phyloP scores from a whole-genome alignment of 306 rosid genomes.

The Castanea crenata region DNA sequence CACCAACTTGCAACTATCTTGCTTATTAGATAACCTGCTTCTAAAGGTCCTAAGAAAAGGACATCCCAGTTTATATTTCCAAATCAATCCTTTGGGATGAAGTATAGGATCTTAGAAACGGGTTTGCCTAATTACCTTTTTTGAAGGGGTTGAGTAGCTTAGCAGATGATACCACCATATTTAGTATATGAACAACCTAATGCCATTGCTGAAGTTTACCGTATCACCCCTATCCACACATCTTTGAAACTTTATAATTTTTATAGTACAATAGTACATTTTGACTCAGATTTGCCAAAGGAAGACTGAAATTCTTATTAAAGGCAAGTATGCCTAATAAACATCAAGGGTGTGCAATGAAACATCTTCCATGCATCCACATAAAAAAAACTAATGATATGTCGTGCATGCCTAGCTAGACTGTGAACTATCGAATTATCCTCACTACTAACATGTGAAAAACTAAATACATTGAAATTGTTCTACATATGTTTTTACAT shows the following conservation, averaged over 20 bases:
- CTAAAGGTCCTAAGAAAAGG: background rate
- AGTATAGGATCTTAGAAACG: too few relatives aligned
- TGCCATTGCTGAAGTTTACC: background rate
- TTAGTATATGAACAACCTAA: background rate
- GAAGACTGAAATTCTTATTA: too few relatives aligned
- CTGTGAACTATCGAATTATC: too few relatives aligned
- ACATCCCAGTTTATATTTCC: background rate
- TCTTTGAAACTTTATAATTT: background rate
- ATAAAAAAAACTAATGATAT: too few relatives aligned
- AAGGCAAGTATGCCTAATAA: too few relatives aligned
- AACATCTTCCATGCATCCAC: accelerated
- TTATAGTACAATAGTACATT: background rate
- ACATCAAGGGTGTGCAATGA: too few relatives aligned
- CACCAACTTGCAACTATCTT: conserved; percentile 1
- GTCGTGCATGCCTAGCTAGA: accelerated
- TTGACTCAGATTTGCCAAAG: background rate
- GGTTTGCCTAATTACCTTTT: background rate
- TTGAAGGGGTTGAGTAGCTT: background rate
- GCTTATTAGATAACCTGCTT: conserved; percentile 17
- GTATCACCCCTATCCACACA: background rate
- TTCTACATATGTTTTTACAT: too few relatives aligned
- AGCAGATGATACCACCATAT: background rate
- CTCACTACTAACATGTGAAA: too few relatives aligned
- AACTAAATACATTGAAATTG: too few relatives aligned
- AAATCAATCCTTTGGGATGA: too few relatives aligned